Conservation (phyloP, 202 grass and related monocot species). For the Tripidium arundinaceum region DNA sequence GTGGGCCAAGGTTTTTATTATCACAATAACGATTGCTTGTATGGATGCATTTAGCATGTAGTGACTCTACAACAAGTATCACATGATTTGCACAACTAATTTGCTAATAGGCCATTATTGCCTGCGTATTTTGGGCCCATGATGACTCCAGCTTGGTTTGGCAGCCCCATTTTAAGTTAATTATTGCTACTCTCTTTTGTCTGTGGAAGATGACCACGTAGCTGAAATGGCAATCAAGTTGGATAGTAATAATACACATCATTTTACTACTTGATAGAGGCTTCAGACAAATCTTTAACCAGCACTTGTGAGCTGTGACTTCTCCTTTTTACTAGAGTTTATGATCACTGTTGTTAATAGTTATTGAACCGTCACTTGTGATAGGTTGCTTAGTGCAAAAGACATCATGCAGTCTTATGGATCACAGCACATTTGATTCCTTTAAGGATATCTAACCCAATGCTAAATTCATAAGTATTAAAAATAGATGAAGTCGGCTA, state of each 20-base stretch:
- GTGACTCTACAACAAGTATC: slow-evolving; percentile 16
- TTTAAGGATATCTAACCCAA: neutral
- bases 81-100: slow-evolving; percentile 8
- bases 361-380: neutral
- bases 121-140: slow-evolving; percentile 20
- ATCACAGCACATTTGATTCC: neutral
- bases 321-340: neutral
- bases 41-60: slow-evolving; percentile 16
- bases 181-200: neutral
- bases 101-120: slow-evolving; percentile 27
- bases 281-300: neutral
- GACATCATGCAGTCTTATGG: neutral
- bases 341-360: neutral
- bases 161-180: neutral
- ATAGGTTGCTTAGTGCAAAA: slow-evolving; percentile 9
- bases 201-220: neutral
- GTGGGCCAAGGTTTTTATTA: neutral
- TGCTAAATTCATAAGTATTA: neutral
- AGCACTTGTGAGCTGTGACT: neutral
- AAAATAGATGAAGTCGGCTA: neutral
- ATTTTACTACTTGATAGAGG: neutral
- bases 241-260: neutral
- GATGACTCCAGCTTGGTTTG: slow-evolving; percentile 24
- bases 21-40: neutral
- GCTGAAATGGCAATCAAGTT: neutral